These are phyloP conservation scores for Aspergillus affinis DNA, from an alignment of 495 filamentous ascomycete species.

Conservation along the genomic window DNA sequence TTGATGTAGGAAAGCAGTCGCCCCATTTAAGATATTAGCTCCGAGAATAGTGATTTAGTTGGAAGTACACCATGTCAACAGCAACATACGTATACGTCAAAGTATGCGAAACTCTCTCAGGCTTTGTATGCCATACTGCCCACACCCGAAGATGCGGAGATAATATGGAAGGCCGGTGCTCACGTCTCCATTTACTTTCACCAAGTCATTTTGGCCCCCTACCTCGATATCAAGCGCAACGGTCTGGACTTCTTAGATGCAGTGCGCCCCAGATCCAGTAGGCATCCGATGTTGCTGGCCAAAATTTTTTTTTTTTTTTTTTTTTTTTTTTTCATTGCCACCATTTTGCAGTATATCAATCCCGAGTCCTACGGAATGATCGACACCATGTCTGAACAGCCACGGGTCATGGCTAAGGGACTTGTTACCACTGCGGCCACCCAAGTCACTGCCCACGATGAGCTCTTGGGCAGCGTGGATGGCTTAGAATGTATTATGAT, in stretches of 20 bases:
- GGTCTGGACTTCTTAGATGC: background rate
- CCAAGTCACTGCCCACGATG: no score
- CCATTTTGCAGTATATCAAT: no score
- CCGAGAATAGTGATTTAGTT: no score
- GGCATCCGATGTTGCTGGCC: background rate
- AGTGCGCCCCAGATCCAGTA: background rate
- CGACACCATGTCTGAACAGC: no score
- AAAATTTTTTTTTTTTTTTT: background rate
- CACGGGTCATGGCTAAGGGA: no score
- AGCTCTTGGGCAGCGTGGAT: no score
- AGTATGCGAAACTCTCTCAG: background rate
- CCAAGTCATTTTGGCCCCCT: background rate
- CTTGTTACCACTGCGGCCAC: no score
- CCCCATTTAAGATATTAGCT: no score
- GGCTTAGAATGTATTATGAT: no score
- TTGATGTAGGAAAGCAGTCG: no score
- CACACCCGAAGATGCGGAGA: background rate
- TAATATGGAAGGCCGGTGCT: background rate
- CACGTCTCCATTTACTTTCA: background rate
- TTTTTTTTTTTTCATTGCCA: no score
- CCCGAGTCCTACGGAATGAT: no score
- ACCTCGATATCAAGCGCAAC: background rate
- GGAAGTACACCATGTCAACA: background rate
- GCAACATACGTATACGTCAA: background rate
- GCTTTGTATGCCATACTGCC: background rate